phyloP scores from a whole-genome alignment of 2,329 filamentous ascomycete species.

The Emydomyces testavorans region DNA sequence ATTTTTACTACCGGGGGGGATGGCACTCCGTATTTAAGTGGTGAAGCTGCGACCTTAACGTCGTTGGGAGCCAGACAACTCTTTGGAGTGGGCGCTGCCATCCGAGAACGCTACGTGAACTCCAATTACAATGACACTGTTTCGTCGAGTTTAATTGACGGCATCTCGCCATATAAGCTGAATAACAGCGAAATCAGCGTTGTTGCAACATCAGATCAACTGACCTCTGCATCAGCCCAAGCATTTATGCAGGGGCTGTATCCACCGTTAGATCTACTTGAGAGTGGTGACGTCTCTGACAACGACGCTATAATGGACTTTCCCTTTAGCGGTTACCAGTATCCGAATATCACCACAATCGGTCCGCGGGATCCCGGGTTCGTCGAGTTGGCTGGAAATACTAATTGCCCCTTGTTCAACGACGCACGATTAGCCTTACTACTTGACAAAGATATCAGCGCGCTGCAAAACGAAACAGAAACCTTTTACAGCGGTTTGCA shows the following conservation, averaged over 20 bases:
- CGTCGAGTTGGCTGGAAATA: slow-evolving; percentile 41
- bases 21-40: slow-evolving; percentile 38
- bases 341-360: slow-evolving; percentile 40
- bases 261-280: slow-evolving; percentile 36
- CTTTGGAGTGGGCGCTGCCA: slow-evolving; percentile 39
- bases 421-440: slow-evolving; percentile 33
- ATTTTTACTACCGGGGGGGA: slow-evolving; percentile 47
- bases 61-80: slow-evolving; percentile 46
- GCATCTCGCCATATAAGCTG: slow-evolving; percentile 37
- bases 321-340: slow-evolving; percentile 48
- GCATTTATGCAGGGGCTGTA: slow-evolving; percentile 53
- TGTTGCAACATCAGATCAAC: slow-evolving; percentile 38
- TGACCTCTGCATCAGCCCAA: slow-evolving; percentile 43
- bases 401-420: slow-evolving; percentile 34
- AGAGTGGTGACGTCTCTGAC: slow-evolving; percentile 28
- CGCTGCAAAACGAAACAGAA: slow-evolving; percentile 22
- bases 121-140: slow-evolving; percentile 17
- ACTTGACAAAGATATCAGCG: slow-evolving; percentile 30
- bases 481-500: slow-evolving; percentile 40
- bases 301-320: slow-evolving; percentile 38
- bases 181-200: slow-evolving; percentile 39
- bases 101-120: slow-evolving; percentile 44
- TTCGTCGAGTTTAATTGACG: slow-evolving; percentile 31
- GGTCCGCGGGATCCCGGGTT: slow-evolving; percentile 39
- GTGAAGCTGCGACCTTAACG: slow-evolving; percentile 35